These are phyloP conservation scores for Silybum marianum DNA, from an alignment of 129 eudicot species.

Conservation along the genomic window DNA sequence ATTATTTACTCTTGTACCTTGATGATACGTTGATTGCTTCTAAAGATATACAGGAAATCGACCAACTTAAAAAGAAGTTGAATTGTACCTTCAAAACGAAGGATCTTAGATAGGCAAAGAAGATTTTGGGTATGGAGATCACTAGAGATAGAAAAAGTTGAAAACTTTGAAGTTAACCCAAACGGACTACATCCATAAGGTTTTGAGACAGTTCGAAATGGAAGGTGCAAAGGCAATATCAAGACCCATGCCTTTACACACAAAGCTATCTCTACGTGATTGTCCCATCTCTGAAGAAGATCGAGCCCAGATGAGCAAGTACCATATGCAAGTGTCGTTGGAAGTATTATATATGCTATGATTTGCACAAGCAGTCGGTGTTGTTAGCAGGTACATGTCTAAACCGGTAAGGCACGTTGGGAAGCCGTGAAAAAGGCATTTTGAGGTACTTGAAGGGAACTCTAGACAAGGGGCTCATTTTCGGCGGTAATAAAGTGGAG, in stretches of 20 bases:
- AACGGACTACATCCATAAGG: background rate
- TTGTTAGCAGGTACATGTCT: background rate
- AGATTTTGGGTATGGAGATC: background rate
- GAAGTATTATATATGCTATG: background rate
- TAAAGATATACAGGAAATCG: background rate
- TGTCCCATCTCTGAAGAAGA: background rate
- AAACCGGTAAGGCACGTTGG: background rate
- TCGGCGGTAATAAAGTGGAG: background rate
- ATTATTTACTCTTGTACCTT: background rate
- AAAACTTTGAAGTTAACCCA: background rate
- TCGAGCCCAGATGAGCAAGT: background rate
- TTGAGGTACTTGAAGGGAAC: background rate
- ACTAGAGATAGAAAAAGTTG: background rate
- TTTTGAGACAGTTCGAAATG: background rate
- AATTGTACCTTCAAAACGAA: background rate
- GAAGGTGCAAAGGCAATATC: background rate
- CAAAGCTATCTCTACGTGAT: no score
- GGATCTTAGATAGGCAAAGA: background rate
- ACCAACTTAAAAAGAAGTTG: background rate
- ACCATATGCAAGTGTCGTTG: background rate
- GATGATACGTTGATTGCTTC: background rate
- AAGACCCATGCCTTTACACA: no score
- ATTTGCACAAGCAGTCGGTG: background rate
- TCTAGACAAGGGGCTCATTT: background rate
- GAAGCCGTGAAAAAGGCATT: background rate